phyloP scores from a whole-genome alignment of 768 basidiomycete genomes.

The Candolleomyces efflorescens region DNA sequence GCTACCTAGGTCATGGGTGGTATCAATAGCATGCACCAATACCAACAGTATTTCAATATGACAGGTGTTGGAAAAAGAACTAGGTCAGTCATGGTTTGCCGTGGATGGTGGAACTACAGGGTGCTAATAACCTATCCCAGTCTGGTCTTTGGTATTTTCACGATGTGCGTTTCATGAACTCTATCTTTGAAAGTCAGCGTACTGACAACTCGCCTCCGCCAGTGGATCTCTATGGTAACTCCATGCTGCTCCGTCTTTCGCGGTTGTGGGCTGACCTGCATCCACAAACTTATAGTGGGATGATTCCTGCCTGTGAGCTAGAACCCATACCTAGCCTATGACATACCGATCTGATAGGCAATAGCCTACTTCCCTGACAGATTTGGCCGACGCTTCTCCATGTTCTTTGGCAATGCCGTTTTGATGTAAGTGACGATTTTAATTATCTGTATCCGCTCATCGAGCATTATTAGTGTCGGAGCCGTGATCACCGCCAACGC shows the following conservation, averaged over 20 bases:
- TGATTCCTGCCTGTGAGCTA: constrained; percentile 39
- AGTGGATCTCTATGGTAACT: constrained; percentile 38
- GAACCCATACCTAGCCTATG: not conserved
- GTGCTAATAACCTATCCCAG: constrained; percentile 15
- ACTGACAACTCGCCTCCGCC: not conserved
- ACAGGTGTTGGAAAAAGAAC: constrained; percentile 38
- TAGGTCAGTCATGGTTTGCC: constrained; percentile 22
- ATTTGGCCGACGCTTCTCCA: constrained; percentile 45
- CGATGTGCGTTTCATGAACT: constrained; percentile 28
- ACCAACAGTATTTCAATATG: constrained; percentile 45
- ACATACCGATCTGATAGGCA: not conserved
- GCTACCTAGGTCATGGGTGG: constrained; percentile 43
- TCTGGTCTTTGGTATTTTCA: constrained; percentile 53
- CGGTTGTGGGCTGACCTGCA: not conserved
- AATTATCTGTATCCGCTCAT: not conserved
- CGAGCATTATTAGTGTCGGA: constrained; percentile 30
- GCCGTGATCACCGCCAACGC: constrained; percentile 47
- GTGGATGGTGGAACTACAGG: not conserved
- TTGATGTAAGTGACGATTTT: constrained; percentile 32
- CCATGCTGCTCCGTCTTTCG: not conserved
- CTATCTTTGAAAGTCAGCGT: not conserved
- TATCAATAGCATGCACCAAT: constrained; percentile 47
- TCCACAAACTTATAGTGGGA: constrained; percentile 25
- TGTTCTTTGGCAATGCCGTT: constrained; percentile 44
- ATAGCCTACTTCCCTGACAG: constrained; percentile 43